Evolutionary conservation across 768 basidiomycete species (phyloP).

Genomic region (Calvatia gigantea): DNA sequence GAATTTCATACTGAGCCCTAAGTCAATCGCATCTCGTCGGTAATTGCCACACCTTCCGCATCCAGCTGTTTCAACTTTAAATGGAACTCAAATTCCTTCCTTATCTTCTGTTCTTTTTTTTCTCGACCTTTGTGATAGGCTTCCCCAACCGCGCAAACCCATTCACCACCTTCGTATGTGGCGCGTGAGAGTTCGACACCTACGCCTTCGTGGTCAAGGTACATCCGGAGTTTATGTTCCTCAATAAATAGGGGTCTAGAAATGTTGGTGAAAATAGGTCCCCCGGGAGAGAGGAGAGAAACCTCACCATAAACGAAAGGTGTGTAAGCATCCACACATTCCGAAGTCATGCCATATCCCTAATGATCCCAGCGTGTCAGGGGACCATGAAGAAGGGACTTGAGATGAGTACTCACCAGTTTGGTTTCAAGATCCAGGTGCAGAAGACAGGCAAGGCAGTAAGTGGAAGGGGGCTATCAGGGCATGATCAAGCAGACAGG

Average conservation of each 20-base stretch:
- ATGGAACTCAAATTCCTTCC: conserved; percentile 23
- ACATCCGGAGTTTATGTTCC: conserved; percentile 68
- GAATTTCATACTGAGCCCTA: too few relatives aligned
- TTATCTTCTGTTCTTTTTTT: conserved; percentile 45
- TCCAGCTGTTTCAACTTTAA: background rate
- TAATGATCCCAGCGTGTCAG: too few relatives aligned
- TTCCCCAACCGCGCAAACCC: conserved; percentile 55
- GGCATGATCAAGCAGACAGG: too few relatives aligned
- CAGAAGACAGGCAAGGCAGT: too few relatives aligned
- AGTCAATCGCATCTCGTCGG: conserved; percentile 30
- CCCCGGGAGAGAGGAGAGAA: background rate
- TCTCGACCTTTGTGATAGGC: conserved; percentile 52
- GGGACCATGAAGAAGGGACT: too few relatives aligned
- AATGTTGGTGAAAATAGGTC: background rate
- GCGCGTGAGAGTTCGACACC: conserved; percentile 65
- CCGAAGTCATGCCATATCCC: conserved; percentile 82
- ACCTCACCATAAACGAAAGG: conserved; percentile 76
- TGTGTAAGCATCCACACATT: conserved; percentile 72
- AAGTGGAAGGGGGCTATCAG: too few relatives aligned
- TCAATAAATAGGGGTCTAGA: conserved; percentile 80
- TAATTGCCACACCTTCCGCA: conserved; percentile 1
- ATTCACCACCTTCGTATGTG: conserved; percentile 69
- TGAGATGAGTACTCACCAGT: too few relatives aligned
- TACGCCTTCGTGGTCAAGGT: conserved; percentile 61
- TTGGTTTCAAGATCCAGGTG: too few relatives aligned